phyloP scores from a whole-genome alignment of 768 basidiomycete species.

The Lactifluus echinatus region DNA sequence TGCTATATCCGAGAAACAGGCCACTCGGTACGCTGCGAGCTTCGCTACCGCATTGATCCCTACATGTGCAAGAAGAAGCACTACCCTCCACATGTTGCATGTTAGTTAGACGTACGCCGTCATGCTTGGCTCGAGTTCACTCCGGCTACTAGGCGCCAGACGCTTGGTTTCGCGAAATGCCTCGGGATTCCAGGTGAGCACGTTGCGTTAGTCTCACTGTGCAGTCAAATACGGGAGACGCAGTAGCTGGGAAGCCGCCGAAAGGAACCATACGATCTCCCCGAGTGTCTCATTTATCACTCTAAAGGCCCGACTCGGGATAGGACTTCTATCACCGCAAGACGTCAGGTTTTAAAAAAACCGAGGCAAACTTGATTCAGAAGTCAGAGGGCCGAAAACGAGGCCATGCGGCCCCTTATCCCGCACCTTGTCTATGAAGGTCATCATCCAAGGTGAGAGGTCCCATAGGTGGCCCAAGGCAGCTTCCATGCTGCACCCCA shows the following conservation, averaged over 20 bases:
- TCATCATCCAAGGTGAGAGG: background rate
- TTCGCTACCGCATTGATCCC: background rate
- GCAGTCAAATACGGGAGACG: background rate
- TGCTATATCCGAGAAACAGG: background rate
- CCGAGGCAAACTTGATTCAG: background rate
- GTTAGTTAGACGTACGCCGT: conserved; percentile 1
- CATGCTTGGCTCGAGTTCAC: conserved; percentile 2
- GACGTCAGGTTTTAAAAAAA: background rate
- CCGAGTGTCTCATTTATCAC: conserved; percentile 2
- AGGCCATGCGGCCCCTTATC: background rate
- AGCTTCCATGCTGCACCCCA: background rate
- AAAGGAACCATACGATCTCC: conserved; percentile 3
- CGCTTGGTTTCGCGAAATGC: background rate
- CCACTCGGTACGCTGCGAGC: background rate
- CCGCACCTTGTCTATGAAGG: background rate
- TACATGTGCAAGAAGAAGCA: background rate
- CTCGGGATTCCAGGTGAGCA: background rate
- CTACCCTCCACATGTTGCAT: background rate
- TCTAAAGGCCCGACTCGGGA: background rate
- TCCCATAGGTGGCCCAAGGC: background rate
- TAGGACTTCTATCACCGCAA: conserved; percentile 16
- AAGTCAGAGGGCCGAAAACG: conserved; percentile 2
- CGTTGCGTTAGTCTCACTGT: background rate
- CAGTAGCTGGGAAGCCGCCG: conserved; percentile 10
- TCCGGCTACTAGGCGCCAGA: conserved; percentile 6